These are phyloP conservation scores for Diaporthe sp. DNA, from an alignment of 2,329 filamentous ascomycete genomes.

Conservation along the genomic window DNA sequence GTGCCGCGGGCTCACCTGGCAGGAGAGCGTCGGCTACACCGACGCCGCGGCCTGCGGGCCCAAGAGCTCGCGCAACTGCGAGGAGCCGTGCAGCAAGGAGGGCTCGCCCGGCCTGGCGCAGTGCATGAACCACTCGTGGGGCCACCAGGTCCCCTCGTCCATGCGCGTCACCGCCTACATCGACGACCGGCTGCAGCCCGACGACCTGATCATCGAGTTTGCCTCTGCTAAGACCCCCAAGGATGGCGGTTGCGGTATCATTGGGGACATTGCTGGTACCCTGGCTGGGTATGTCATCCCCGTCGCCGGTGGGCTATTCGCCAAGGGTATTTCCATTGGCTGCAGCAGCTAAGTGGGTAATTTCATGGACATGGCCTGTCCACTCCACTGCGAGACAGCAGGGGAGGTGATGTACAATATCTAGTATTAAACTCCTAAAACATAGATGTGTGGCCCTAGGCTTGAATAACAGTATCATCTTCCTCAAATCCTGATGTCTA, in stretches of 20 bases:
- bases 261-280: neutral
- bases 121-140: slow-evolving; percentile 40
- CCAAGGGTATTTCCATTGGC: slow-evolving; percentile 15
- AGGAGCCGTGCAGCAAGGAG: neutral
- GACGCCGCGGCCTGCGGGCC: slow-evolving; percentile 12
- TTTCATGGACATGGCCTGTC: too few species aligned
- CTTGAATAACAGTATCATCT: neutral
- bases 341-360: slow-evolving; percentile 1
- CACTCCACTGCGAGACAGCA: neutral
- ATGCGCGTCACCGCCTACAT: slow-evolving; percentile 41
- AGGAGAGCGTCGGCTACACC: slow-evolving; percentile 34
- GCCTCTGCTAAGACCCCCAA: slow-evolving; percentile 22
- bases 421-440: too few species aligned
- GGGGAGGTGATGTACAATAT: neutral
- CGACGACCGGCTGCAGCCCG: slow-evolving; percentile 40
- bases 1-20: slow-evolving; percentile 40
- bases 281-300: slow-evolving; percentile 15
- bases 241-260: slow-evolving; percentile 31
- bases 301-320: slow-evolving; percentile 12
- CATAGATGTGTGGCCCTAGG: neutral
- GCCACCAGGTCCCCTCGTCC: slow-evolving; percentile 40
- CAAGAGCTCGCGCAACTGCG: neutral
- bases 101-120: slow-evolving; percentile 27
- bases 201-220: slow-evolving; percentile 41
- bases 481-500: neutral